phyloP scores from a whole-genome alignment of 2,329 filamentous ascomycete species.

The Dendryphion nanum region DNA sequence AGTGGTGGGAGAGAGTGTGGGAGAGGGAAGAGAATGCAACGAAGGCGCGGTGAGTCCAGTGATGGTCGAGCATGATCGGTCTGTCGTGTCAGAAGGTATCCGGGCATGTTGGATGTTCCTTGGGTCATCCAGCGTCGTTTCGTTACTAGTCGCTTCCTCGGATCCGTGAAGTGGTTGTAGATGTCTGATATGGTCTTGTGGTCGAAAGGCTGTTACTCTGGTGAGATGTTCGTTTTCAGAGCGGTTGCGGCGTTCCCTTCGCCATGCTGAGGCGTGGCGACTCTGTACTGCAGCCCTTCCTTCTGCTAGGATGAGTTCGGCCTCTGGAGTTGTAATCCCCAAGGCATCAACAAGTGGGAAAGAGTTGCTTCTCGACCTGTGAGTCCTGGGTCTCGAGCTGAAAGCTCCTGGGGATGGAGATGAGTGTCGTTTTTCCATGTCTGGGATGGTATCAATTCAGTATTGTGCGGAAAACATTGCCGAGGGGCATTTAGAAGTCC shows the following conservation, averaged over 20 bases:
- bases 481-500: conserved; percentile 9
- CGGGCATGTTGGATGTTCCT: conserved; percentile 19
- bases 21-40: conserved; percentile 5
- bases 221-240: conserved; percentile 16
- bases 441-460: conserved; percentile 15
- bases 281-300: conserved; percentile 34
- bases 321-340: conserved; percentile 36
- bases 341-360: conserved; percentile 34
- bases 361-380: conserved; percentile 37
- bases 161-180: conserved; percentile 13
- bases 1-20: conserved; percentile 9
- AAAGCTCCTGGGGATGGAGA: conserved; percentile 13
- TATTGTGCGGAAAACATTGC: conserved; percentile 23
- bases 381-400: conserved; percentile 20
- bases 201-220: conserved; percentile 21
- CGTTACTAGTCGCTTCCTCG: conserved; percentile 11
- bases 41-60: conserved; percentile 11
- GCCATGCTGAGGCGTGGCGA: conserved; percentile 14
- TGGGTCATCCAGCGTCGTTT: conserved; percentile 8
- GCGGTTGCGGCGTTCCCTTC: conserved; percentile 20
- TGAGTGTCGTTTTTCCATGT: conserved; percentile 28
- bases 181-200: conserved; percentile 31
- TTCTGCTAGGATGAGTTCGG: conserved; percentile 34
- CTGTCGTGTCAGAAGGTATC: conserved; percentile 28
- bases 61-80: conserved; percentile 29